These are phyloP conservation scores for Cercospora sesami DNA, from an alignment of 2,329 filamentous ascomycete species.

Conservation along the genomic window DNA sequence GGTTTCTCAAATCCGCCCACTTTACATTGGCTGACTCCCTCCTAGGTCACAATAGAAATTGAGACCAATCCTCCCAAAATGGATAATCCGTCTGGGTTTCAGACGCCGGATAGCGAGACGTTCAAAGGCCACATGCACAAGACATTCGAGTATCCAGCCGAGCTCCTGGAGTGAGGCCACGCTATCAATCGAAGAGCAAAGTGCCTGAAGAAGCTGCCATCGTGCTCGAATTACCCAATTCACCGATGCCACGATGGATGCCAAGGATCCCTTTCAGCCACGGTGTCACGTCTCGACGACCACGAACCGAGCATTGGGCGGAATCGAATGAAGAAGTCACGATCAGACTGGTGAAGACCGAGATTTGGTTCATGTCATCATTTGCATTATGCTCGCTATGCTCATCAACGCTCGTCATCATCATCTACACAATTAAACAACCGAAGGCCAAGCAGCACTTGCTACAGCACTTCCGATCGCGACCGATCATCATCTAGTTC, in stretches of 20 bases:
- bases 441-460: constrained; percentile 3
- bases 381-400: constrained; percentile 11
- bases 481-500: constrained; percentile 16
- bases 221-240: background rate
- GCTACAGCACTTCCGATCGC: background rate
- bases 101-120: constrained; percentile 32
- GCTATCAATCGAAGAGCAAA: background rate
- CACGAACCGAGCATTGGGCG: background rate
- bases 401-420: constrained; percentile 6
- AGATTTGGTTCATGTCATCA: background rate
- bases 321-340: background rate
- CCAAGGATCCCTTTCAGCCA: background rate
- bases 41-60: constrained; percentile 52
- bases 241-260: background rate
- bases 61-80: constrained; percentile 50
- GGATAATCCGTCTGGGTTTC: constrained; percentile 37
- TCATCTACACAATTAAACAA: constrained; percentile 3
- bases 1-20: background rate
- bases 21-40: constrained; percentile 16
- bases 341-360: background rate
- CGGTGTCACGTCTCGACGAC: background rate
- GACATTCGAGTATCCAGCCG: constrained; percentile 40
- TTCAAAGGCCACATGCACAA: constrained; percentile 39
- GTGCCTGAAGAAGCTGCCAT: background rate
- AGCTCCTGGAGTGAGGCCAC: constrained; percentile 39